Conservation (phyloP, 1,284 basidiomycete species). For the Lentinula novae-zelandiae region DNA sequence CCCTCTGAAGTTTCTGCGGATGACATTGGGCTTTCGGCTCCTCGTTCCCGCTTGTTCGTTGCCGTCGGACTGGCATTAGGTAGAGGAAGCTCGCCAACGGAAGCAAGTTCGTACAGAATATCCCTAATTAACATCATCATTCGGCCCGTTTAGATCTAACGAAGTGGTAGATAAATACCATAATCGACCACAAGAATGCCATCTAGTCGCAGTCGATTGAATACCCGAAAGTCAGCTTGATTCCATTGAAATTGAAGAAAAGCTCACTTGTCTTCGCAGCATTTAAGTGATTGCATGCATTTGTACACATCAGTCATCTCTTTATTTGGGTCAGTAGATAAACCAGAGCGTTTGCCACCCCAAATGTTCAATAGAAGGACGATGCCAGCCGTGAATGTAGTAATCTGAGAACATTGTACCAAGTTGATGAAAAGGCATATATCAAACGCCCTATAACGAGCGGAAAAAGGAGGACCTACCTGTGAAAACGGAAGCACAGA, state of each 20-base stretch:
- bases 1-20: not conserved
- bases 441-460: not conserved
- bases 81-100: slow-evolving; percentile 61
- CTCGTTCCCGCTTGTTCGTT: slow-evolving; percentile 59
- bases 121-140: slow-evolving; percentile 40
- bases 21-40: slow-evolving; percentile 40
- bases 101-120: slow-evolving; percentile 64
- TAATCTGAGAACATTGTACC: slow-evolving; percentile 24
- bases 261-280: slow-evolving; percentile 45
- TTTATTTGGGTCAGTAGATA: slow-evolving; percentile 49
- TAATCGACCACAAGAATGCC: slow-evolving; percentile 44
- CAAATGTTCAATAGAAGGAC: slow-evolving; percentile 74
- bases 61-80: slow-evolving; percentile 45
- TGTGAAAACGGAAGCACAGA: slow-evolving; percentile 35
- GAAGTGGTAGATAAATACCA: slow-evolving; percentile 27
- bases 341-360: slow-evolving; percentile 61
- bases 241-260: not conserved
- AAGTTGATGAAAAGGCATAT: slow-evolving; percentile 15
- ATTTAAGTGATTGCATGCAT: slow-evolving; percentile 59
- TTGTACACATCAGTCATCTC: slow-evolving; percentile 71
- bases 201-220: slow-evolving; percentile 25
- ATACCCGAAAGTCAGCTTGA: not conserved
- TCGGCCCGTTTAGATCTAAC: not conserved
- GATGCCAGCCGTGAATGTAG: slow-evolving; percentile 61
- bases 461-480: slow-evolving; percentile 25